Evolutionary conservation across 805 yeast genomes (phyloP), one percentile per base, ranked within the genome.

Genomic region (Wickerhamomyces sydowiorum): DNA sequence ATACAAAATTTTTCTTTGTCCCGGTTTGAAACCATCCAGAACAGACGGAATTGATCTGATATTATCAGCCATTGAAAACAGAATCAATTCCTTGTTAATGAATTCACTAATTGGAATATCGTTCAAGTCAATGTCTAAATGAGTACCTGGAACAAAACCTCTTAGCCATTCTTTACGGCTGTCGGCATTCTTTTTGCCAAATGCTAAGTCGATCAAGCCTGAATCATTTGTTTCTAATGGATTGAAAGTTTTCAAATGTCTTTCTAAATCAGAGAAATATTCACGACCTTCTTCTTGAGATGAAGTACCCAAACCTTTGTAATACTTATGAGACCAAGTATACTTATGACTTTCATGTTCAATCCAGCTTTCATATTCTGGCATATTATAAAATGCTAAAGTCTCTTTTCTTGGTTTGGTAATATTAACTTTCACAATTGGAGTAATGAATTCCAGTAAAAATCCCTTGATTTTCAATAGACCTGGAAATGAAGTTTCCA

Each of bases 261-360:
- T 80, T 52, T 86, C 96, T 25, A 93, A 70, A 48, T 85, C 84
- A 33, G 87, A 69, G 62, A 93, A 93, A 57, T 93, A 93, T 58
- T 86, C 93, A 51, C 93, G 78, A 47, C 86, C 86, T 64, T 93
- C 99, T 28, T 69, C 74, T 22, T 80, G 78, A 1, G 81, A 74
- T 1, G 98, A 91, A 4, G 99, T 89, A 79, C 99, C 99, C 73
- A 93, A 76, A 78, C 99, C 99, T 73, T 93, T 93, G 69, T 88
- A 93, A 70, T 93, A 93, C 75, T 93, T 93, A 54, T 86, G 95
- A 37, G 84, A 78, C 93, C 96, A 93, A 10, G 89, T 75, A 53
- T 79, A 80, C 8, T 65, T 71, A 24, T 66, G 64, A 30, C 96
- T 93, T 53, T 86, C 95, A 4, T 76, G 75, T 39, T 82, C 91